Conservation (phyloP, 495 filamentous ascomycete species). For the Neurospora sp. region DNA sequence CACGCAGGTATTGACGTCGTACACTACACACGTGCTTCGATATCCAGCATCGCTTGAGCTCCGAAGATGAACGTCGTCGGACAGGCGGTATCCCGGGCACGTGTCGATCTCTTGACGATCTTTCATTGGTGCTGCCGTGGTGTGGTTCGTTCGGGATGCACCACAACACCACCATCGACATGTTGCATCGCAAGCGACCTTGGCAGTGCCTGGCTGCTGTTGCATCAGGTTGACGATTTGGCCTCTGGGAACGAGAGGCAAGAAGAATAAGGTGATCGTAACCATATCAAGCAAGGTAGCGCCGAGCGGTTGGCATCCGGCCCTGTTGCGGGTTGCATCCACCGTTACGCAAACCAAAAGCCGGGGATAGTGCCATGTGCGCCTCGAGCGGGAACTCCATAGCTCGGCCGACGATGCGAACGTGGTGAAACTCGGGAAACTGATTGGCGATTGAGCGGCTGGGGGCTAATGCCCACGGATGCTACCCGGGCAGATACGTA, state of each 20-base stretch:
- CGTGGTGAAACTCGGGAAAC: not conserved
- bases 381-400: not conserved
- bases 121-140: not conserved
- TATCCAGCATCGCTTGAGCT: not conserved
- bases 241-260: not conserved
- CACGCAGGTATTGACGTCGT: not conserved
- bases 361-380: not conserved
- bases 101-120: not conserved
- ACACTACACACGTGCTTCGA: not conserved
- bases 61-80: not conserved
- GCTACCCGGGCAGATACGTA: not conserved
- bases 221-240: not conserved
- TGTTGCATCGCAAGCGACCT: not conserved
- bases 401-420: not conserved
- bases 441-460: constrained; percentile 1
- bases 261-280: not conserved
- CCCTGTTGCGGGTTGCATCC: not conserved
- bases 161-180: not conserved
- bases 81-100: not conserved
- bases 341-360: not conserved
- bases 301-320: not conserved
- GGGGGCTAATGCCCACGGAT: not conserved
- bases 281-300: not conserved
- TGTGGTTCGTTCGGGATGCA: not conserved
- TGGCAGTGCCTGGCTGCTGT: not conserved